Evolutionary conservation across 495 filamentous ascomycete genomes (phyloP).

Genomic region (Hyaloscypha variabilis): DNA sequence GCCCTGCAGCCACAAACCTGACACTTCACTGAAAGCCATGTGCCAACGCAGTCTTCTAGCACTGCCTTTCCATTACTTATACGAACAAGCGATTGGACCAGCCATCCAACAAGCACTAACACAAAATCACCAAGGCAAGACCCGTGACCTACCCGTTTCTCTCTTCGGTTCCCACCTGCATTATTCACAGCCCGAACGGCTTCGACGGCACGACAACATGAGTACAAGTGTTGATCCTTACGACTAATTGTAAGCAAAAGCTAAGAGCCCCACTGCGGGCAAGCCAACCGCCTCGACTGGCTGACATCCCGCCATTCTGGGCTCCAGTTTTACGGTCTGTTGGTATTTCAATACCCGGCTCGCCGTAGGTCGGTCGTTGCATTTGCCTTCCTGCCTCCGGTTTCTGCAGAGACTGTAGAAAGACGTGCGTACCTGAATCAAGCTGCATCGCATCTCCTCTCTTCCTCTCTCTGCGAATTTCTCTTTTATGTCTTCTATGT

Average conservation of each 20-base stretch:
- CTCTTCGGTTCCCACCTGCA: neutral
- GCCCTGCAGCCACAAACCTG: neutral
- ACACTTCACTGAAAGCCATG: neutral
- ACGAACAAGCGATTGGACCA: neutral
- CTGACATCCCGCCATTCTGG: neutral
- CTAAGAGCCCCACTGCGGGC: neutral
- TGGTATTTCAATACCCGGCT: neutral
- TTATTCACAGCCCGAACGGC: neutral
- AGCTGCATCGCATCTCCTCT: neutral
- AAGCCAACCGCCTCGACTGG: neutral
- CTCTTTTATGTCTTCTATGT: neutral
- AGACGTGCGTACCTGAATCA: neutral
- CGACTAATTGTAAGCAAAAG: neutral
- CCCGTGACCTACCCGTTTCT: neutral
- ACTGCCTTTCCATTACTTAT: neutral
- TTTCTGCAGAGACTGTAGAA: neutral
- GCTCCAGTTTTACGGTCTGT: neutral
- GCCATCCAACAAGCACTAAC: neutral
- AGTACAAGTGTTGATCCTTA: neutral
- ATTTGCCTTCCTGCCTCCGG: neutral
- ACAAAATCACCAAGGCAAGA: neutral
- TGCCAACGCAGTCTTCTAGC: neutral
- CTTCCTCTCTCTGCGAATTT: neutral
- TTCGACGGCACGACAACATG: neutral
- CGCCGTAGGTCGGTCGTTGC: neutral